A percentile compares a stretch with the other conserved stretches of the same genome.
Conservation (phyloP, 1,284 basidiomycete genomes). For the Blastosporella zonata region DNA sequence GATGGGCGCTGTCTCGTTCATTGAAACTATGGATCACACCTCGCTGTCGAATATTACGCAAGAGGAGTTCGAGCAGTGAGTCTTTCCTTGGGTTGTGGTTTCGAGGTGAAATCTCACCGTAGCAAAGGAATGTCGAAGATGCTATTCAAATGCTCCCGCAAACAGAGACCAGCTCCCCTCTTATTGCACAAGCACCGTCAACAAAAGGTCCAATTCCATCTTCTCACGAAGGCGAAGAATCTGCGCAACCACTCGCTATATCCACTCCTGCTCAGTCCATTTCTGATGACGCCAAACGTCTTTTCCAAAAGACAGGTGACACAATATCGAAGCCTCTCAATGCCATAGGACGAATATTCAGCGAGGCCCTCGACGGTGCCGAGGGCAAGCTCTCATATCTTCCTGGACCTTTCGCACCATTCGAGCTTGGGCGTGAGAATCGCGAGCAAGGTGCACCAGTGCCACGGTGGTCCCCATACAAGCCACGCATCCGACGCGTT, state of each 20-base stretch:
- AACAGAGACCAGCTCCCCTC: constrained; percentile 52
- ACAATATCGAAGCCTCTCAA: constrained; percentile 85
- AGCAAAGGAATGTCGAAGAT: constrained; percentile 70
- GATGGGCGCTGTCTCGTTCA: constrained; percentile 92
- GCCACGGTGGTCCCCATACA: constrained; percentile 54
- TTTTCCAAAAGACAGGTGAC: constrained; percentile 86
- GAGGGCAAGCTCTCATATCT: constrained; percentile 50
- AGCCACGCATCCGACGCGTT: constrained; percentile 59
- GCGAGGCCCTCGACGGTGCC: constrained; percentile 65
- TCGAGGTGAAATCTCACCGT: neutral
- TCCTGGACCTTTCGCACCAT: constrained; percentile 61
- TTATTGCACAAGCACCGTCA: constrained; percentile 28
- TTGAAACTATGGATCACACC: constrained; percentile 96
- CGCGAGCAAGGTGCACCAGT: constrained; percentile 21
- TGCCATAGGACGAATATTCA: constrained; percentile 85
- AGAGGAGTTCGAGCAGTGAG: constrained; percentile 85
- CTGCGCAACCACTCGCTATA: constrained; percentile 72
- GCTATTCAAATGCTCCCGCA: constrained; percentile 77
- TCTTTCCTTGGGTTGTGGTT: neutral
- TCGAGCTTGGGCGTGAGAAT: constrained; percentile 48
- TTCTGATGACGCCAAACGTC: constrained; percentile 74
- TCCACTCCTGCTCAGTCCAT: constrained; percentile 59
- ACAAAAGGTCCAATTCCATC: constrained; percentile 20
- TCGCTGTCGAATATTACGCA: constrained; percentile 90
- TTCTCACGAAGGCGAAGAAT: constrained; percentile 77